A percentile compares a stretch with the other conserved stretches of the same genome.
These are phyloP conservation scores for Penicillium sp. DNA, from an alignment of 2,329 filamentous ascomycete species.

Conservation along the genomic window DNA sequence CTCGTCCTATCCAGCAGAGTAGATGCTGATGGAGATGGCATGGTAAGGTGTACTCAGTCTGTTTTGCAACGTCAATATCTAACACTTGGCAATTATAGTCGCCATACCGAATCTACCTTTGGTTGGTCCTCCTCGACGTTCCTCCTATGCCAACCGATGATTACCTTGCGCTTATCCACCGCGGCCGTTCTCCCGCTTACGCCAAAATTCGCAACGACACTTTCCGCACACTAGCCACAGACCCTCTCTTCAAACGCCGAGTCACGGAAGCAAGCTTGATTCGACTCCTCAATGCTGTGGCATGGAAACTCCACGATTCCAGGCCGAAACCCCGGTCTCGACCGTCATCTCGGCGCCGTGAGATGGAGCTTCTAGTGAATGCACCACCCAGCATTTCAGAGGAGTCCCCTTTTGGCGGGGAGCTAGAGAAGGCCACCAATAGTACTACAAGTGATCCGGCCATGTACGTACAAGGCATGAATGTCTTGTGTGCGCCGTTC, in stretches of 20 bases:
- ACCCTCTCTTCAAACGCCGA: slow-evolving; percentile 91
- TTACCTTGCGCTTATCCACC: slow-evolving; percentile 86
- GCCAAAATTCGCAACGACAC: slow-evolving; percentile 98
- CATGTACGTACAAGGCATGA: slow-evolving; percentile 98
- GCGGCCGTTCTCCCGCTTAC: slow-evolving; percentile 90
- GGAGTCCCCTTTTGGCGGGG: slow-evolving; percentile 49
- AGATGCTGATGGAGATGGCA: slow-evolving; percentile 52
- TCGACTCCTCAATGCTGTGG: slow-evolving; percentile 87
- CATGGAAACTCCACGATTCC: slow-evolving; percentile 87
- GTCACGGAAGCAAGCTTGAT: slow-evolving; percentile 96
- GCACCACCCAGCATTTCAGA: slow-evolving; percentile 39
- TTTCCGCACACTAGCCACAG: slow-evolving; percentile 91
- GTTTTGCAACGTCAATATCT: slow-evolving; percentile 4
- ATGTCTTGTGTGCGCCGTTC: slow-evolving; percentile 92
- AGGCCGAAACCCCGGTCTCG: slow-evolving; percentile 48
- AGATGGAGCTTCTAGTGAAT: slow-evolving; percentile 43
- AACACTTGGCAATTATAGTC: slow-evolving; percentile 57
- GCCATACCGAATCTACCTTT: slow-evolving; percentile 87
- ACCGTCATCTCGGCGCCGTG: slow-evolving; percentile 46
- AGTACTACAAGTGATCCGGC: slow-evolving; percentile 62
- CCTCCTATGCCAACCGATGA: slow-evolving; percentile 79
- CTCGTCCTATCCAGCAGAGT: slow-evolving; percentile 50
- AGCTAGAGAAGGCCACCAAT: slow-evolving; percentile 13
- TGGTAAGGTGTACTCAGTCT: slow-evolving; percentile 38
- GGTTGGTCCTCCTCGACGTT: slow-evolving; percentile 89